These are phyloP conservation scores for Schizochytrium sp. DNA, from an alignment of 108 stramenopile genomes.

Conservation along the genomic window DNA sequence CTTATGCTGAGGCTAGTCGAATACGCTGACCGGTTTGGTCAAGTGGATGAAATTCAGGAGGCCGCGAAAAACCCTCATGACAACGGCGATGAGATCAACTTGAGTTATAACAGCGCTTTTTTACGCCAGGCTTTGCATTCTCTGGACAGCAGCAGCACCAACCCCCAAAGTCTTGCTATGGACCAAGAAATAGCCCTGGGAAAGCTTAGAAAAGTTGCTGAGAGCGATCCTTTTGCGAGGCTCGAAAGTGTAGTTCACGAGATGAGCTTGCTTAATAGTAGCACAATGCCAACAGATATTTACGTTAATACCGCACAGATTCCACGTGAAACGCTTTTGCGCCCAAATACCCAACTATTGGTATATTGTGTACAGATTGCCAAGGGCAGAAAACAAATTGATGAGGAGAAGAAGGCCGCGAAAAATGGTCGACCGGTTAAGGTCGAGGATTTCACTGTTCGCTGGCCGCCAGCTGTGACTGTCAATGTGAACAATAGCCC, in stretches of 20 bases:
- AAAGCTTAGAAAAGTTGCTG: not conserved
- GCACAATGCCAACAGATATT: not conserved
- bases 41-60: too few relatives aligned
- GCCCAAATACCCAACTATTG: not conserved
- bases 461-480: not conserved
- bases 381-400: constrained; percentile 20
- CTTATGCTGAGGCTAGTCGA: too few relatives aligned
- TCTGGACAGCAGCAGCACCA: too few relatives aligned
- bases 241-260: not conserved
- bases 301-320: not conserved
- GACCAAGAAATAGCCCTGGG: too few relatives aligned
- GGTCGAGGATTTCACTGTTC: not conserved
- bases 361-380: not conserved
- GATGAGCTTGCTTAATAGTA: not conserved
- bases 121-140: too few relatives aligned
- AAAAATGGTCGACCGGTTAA: not conserved
- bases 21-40: too few relatives aligned
- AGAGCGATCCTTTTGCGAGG: not conserved
- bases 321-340: not conserved
- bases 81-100: too few relatives aligned
- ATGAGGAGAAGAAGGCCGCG: not conserved
- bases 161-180: too few relatives aligned
- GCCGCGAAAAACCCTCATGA: too few relatives aligned
- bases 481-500: not conserved
- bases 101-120: too few relatives aligned